Percentiles rank a stretch among this genome's conserved stretches.
These are phyloP conservation scores for Sporothrix mexicana DNA, from an alignment of 2,329 filamentous ascomycete species.

Conservation along the genomic window DNA sequence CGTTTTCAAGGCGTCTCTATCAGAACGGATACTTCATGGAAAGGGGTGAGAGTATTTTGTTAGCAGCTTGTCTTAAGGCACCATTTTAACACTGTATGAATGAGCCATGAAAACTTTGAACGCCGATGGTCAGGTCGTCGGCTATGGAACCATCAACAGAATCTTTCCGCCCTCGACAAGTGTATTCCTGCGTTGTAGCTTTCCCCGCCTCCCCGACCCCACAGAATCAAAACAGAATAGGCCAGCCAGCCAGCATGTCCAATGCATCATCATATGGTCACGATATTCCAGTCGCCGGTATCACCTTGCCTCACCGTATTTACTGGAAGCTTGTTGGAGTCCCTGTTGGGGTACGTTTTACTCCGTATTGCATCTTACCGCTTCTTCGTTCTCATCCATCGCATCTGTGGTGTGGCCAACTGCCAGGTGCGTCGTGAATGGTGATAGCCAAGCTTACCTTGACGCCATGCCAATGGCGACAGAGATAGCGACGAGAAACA, in stretches of 20 bases:
- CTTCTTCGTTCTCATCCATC: background rate
- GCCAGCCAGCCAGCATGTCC: background rate
- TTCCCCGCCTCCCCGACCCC: background rate
- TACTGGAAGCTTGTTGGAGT: background rate
- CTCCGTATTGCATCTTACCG: conserved; percentile 11
- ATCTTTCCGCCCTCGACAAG: no score
- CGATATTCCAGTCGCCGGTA: background rate
- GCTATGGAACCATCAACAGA: no score
- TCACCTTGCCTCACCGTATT: background rate
- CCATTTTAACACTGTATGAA: no score
- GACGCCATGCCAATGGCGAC: conserved; percentile 22
- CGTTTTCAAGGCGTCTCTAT: no score
- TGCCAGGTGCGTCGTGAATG: background rate
- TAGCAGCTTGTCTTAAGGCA: no score
- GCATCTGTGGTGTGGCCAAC: background rate
- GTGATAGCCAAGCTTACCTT: background rate
- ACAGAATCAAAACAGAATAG: background rate
- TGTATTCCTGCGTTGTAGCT: background rate
- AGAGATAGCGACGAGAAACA: background rate
- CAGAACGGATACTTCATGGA: no score
- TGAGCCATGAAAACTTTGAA: no score
- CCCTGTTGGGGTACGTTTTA: background rate
- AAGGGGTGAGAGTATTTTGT: no score
- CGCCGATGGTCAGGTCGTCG: no score
- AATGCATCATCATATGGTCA: background rate